A percentile compares a stretch with the other conserved stretches of the same genome.
phyloP scores from a whole-genome alignment of 2,329 filamentous ascomycete species.

The Fusarium torreyae region DNA sequence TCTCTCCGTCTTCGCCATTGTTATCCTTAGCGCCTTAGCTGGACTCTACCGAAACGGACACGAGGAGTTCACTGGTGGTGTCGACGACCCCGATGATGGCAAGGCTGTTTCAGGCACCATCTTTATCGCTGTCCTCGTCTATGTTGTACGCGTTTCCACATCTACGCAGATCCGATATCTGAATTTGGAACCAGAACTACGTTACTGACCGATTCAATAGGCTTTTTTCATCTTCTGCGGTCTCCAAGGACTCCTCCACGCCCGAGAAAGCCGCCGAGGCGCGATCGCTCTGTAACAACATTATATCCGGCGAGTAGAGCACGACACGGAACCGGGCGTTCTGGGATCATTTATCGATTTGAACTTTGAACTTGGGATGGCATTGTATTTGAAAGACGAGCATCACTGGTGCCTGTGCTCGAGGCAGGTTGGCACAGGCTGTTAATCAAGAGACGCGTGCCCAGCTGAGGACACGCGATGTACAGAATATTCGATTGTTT shows the following conservation, averaged over 20 bases:
- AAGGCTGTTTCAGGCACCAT: slow-evolving; percentile 86
- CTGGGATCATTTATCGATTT: slow-evolving; percentile 47
- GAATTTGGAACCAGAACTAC: background rate
- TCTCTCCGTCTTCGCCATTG: slow-evolving; percentile 75
- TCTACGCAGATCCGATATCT: background rate
- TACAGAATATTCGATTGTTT: slow-evolving; percentile 46
- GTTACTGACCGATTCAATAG: slow-evolving; percentile 61
- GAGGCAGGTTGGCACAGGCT: slow-evolving; percentile 17
- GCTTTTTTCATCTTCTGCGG: slow-evolving; percentile 93
- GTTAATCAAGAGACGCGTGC: slow-evolving; percentile 37
- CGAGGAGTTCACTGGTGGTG: slow-evolving; percentile 85
- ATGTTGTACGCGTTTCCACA: slow-evolving; percentile 75
- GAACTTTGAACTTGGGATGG: slow-evolving; percentile 46
- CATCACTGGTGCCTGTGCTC: slow-evolving; percentile 18
- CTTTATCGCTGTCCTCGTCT: slow-evolving; percentile 90
- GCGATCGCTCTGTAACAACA: slow-evolving; percentile 79
- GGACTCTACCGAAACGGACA: slow-evolving; percentile 84
- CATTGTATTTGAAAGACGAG: slow-evolving; percentile 46
- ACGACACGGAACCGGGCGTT: slow-evolving; percentile 50
- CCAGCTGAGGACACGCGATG: slow-evolving; percentile 27
- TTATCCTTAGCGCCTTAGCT: slow-evolving; percentile 75
- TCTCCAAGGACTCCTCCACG: slow-evolving; percentile 88
- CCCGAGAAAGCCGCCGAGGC: slow-evolving; percentile 85
- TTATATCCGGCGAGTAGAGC: slow-evolving; percentile 35
- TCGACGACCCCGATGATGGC: slow-evolving; percentile 79